Evolutionary conservation across 352 stramenopile species (phyloP).

Genomic region (Pythium aquatile): DNA sequence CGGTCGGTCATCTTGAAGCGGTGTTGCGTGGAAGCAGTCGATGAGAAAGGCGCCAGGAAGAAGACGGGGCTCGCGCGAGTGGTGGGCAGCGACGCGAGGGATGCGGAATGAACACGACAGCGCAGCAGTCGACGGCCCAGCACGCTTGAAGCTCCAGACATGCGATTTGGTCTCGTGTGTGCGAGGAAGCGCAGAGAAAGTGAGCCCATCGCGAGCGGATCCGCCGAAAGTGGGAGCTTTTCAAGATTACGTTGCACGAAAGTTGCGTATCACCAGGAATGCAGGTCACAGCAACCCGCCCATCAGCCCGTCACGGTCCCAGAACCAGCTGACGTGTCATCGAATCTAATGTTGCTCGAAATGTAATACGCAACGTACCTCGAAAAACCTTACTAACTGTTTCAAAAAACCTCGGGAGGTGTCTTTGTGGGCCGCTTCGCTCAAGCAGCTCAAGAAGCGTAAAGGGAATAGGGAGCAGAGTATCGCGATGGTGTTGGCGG

Average conservation of each 20-base stretch:
- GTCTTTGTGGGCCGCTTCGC: not conserved
- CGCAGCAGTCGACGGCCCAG: slow-evolving; percentile 18
- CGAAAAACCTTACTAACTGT: not conserved
- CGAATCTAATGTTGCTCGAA: not conserved
- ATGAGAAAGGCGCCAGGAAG: not conserved
- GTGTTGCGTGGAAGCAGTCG: slow-evolving; percentile 6
- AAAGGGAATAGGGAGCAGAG: no score
- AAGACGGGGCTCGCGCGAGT: not conserved
- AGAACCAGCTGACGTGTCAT: slow-evolving; percentile 8
- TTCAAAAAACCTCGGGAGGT: not conserved
- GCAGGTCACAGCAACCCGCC: not conserved
- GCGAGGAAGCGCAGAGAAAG: slow-evolving; percentile 25
- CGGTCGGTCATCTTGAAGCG: slow-evolving; percentile 51
- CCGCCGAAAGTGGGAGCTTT: not conserved
- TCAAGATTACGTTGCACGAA: slow-evolving; percentile 14
- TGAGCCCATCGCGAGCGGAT: slow-evolving; percentile 1
- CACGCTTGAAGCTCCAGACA: slow-evolving; percentile 22
- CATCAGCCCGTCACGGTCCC: slow-evolving; percentile 1
- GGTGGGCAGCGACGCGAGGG: slow-evolving; percentile 11
- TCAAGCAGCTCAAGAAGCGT: not conserved
- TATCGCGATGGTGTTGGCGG: slow-evolving; percentile 79
- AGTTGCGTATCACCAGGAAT: slow-evolving; percentile 13
- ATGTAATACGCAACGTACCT: not conserved
- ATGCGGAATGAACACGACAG: slow-evolving; percentile 16
- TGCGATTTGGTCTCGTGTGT: slow-evolving; percentile 4